Evolutionary conservation across 495 filamentous ascomycete genomes (phyloP), one percentile per base, ranked within the genome.

Genomic region (Aspergillus leporis): DNA sequence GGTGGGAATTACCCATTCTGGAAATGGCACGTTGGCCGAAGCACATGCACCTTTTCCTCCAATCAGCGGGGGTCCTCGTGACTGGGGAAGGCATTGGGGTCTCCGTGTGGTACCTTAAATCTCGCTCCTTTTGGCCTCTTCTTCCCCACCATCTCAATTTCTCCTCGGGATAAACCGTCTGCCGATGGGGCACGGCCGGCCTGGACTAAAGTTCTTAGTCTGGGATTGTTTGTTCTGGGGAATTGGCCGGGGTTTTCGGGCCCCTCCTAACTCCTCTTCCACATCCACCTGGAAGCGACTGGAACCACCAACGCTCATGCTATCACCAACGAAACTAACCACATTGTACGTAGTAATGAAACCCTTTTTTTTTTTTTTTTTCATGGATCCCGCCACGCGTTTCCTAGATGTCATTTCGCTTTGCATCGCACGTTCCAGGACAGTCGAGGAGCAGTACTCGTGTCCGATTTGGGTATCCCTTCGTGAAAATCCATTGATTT

Each of bases 161-260:
- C 3, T 43, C 16, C 40, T 43, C 40, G 40, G 18, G 40, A 18
- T 47, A 47, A 47, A 47, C 19, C 43, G 43, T 47, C 19, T 47
- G 3, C 5, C 3, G 43, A 47, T 41, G 38, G 47, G 47, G 47
- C 46, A 28, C 25, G 25, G 6, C 22, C 22, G 23, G 47, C 47
- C 47, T 22, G 22, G 47, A 14, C 16, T 32, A 28, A 12, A 14
- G 8, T 23, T 23, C 14, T 12, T 31, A 51, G 25, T 19, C 28
- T 16, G n/a, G 16, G 10, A 10, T 34, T 32, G 38, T 38, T 38
- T 23, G 32, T 41, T 53, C 51, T 53, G 51, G 51, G 51, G 51
- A 53, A 34, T 52, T 53, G 51, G 50, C 14, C 48, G 28, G 50
- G 50, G 25, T 7, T 16, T 52, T 22, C 16, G 32, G 50, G 28